phyloP scores from a whole-genome alignment of 208 protist genomes.

The Phytomonas sp. region DNA sequence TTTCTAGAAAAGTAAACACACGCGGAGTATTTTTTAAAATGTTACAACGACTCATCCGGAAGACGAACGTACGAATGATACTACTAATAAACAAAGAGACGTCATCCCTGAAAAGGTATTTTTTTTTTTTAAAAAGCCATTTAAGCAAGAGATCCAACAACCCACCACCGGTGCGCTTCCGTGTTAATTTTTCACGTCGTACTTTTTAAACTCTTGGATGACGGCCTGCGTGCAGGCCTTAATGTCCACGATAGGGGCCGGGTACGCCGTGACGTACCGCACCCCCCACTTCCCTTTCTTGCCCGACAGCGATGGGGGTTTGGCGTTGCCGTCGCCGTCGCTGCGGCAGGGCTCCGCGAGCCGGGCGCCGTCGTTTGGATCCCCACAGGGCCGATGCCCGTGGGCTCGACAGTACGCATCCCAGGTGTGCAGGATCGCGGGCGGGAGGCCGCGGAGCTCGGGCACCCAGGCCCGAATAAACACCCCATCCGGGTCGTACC shows the following conservation, averaged over 20 bases:
- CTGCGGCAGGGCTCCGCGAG: neutral
- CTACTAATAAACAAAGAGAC: neutral
- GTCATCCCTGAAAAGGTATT: neutral
- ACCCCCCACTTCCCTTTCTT: neutral
- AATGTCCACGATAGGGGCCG: slow-evolving; percentile 53
- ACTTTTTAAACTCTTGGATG: slow-evolving; percentile 37
- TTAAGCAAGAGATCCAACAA: neutral
- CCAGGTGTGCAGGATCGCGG: slow-evolving; percentile 56
- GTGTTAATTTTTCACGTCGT: slow-evolving; percentile 15
- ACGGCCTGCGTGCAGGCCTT: slow-evolving; percentile 35
- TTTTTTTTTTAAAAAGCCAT: neutral
- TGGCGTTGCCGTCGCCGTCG: neutral
- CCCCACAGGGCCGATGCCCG: slow-evolving; percentile 4
- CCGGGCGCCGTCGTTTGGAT: neutral
- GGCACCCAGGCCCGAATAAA: slow-evolving; percentile 75
- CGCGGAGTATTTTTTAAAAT: no score
- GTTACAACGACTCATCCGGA: no score
- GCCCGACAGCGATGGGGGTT: neutral
- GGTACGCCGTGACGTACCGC: slow-evolving; percentile 35
- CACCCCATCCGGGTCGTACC: slow-evolving; percentile 44
- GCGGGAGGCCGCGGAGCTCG: slow-evolving; percentile 46
- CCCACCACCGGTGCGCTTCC: neutral
- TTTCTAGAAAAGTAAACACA: no score
- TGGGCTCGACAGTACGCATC: slow-evolving; percentile 42
- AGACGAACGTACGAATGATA: neutral